phyloP scores from a whole-genome alignment of 495 filamentous ascomycete genomes.

The Schizothecium vesticola region DNA sequence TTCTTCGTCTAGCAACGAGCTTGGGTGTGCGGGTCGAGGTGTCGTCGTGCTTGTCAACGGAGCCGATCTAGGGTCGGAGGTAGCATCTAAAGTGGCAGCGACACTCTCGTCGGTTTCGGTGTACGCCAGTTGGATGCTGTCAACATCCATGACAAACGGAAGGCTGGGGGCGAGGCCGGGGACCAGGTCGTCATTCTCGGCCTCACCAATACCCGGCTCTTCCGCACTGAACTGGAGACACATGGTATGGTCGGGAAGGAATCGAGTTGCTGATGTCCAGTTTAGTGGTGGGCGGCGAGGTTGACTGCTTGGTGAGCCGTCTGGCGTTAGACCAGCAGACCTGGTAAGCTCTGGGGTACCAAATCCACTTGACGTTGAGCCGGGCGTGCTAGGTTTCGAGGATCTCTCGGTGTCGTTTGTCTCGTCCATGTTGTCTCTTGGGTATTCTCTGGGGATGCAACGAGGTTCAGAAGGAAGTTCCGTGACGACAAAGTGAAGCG shows the following conservation, averaged over 20 bases:
- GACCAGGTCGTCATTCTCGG: not conserved
- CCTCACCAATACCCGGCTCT: not conserved
- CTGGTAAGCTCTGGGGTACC: no score
- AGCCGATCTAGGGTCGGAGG: no score
- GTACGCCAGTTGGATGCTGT: not conserved
- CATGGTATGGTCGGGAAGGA: not conserved
- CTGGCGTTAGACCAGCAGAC: not conserved
- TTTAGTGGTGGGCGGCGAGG: not conserved
- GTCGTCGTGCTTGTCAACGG: not conserved
- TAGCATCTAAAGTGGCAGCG: no score
- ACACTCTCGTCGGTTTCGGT: no score
- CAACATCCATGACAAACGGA: not conserved
- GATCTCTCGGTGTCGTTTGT: not conserved
- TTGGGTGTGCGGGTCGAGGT: not conserved
- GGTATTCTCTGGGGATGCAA: not conserved
- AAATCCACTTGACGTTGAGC: not conserved
- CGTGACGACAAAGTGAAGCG: not conserved
- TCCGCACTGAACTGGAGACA: not conserved
- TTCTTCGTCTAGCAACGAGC: not conserved
- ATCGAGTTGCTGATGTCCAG: not conserved
- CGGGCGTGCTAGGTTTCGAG: no score
- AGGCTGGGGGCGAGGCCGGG: not conserved
- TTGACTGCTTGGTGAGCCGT: not conserved
- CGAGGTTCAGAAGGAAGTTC: not conserved
- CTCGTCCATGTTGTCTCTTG: not conserved